Conservation (phyloP, 345 rosid species). For the Alliaria petiolata region DNA sequence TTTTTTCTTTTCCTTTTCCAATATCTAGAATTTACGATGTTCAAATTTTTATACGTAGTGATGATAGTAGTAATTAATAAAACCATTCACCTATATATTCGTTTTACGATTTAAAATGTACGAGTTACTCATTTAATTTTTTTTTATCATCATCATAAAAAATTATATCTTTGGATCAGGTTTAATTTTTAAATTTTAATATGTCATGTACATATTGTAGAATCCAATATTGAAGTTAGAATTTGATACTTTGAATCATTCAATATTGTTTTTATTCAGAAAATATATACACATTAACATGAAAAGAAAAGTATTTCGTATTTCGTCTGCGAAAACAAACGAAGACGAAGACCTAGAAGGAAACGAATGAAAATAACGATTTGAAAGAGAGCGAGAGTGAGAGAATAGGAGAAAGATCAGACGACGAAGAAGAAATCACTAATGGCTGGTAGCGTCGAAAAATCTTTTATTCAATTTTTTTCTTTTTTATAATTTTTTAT, state of each 20-base stretch:
- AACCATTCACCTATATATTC: neutral
- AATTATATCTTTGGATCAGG: neutral
- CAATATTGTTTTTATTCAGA: neutral
- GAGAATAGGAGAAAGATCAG: too few species aligned
- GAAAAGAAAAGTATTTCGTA: neutral
- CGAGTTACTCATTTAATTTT: neutral
- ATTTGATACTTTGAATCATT: neutral
- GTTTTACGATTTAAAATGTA: neutral
- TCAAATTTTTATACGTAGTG: neutral
- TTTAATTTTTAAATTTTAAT: neutral
- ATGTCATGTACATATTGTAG: neutral
- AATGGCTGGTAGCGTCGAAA: too few species aligned
- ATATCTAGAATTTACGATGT: too few species aligned
- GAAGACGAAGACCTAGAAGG: too few species aligned
- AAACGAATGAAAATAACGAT: too few species aligned
- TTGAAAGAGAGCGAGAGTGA: too few species aligned
- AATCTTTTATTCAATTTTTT: too few species aligned
- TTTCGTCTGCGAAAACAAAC: too few species aligned
- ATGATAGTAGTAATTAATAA: neutral
- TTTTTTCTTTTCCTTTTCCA: too few species aligned
- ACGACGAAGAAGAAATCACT: too few species aligned
- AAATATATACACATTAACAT: neutral
- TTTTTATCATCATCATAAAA: neutral
- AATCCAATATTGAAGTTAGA: neutral
- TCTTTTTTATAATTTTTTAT: too few species aligned